Evolutionary conservation across 345 rosid genomes (phyloP).

Genomic region (Eutrema japonicum): DNA sequence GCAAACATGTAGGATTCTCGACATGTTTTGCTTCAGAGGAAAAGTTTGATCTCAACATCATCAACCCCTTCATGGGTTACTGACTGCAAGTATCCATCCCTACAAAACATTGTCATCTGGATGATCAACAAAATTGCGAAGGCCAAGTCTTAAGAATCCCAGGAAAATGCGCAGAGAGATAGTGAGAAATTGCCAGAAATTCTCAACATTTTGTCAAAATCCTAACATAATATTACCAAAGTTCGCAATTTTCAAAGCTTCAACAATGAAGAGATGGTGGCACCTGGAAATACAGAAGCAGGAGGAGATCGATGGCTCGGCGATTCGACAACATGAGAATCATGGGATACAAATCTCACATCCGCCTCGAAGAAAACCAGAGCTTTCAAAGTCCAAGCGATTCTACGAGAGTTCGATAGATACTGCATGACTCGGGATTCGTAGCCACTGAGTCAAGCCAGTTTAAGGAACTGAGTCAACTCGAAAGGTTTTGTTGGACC

Average conservation of each 20-base stretch:
- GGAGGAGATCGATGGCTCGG: conserved; percentile 21
- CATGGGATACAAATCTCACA: conserved; percentile 37
- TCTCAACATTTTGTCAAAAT: background rate
- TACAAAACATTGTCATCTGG: conserved; percentile 20
- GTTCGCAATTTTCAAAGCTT: background rate
- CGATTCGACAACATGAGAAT: conserved; percentile 36
- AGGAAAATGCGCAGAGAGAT: background rate
- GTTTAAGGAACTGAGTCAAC: conserved; percentile 18
- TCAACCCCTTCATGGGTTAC: conserved; percentile 4
- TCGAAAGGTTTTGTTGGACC: background rate
- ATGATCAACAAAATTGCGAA: conserved; percentile 2
- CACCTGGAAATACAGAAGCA: conserved; percentile 45
- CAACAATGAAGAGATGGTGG: conserved; percentile 16
- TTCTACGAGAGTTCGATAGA: conserved; percentile 52
- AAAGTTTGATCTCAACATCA: conserved; percentile 46
- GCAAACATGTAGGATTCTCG: conserved; percentile 58
- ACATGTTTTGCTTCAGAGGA: conserved; percentile 47
- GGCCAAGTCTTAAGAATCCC: background rate
- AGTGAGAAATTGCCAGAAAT: background rate
- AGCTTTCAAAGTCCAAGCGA: conserved; percentile 49
- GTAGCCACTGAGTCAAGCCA: background rate
- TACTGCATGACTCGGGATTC: conserved; percentile 46
- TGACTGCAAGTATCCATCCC: conserved; percentile 34
- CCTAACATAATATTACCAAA: background rate
- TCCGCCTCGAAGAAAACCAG: conserved; percentile 36